These are phyloP conservation scores for Sporothrix euskadiensis DNA, from an alignment of 2,329 filamentous ascomycete species.

Conservation along the genomic window DNA sequence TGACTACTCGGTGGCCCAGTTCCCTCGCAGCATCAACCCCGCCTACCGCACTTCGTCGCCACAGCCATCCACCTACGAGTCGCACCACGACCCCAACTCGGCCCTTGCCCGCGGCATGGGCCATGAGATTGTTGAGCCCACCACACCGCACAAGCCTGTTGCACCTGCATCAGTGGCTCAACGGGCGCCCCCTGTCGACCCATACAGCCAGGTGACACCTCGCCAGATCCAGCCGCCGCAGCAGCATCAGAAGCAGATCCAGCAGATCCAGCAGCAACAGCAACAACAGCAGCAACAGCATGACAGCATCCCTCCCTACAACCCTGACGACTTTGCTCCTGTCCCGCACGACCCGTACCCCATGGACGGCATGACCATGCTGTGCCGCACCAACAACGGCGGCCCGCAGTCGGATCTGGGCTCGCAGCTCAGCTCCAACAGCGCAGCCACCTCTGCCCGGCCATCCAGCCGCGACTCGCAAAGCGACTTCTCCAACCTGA, in stretches of 20 bases:
- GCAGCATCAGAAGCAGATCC: conserved; percentile 31
- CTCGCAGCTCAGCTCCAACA: conserved; percentile 39
- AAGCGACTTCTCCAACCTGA: conserved; percentile 88
- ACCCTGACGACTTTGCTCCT: conserved; percentile 61
- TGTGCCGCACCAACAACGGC: conserved; percentile 65
- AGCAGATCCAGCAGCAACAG: conserved; percentile 35
- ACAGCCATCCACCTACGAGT: conserved; percentile 88
- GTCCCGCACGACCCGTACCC: conserved; percentile 93
- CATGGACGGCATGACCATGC: conserved; percentile 95
- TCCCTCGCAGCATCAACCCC: conserved; percentile 91
- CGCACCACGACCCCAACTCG: conserved; percentile 81
- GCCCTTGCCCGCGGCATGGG: conserved; percentile 66
- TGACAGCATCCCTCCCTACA: conserved; percentile 39
- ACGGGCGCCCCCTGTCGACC: neutral
- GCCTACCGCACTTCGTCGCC: conserved; percentile 95
- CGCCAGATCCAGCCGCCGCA: conserved; percentile 19
- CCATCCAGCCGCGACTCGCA: conserved; percentile 84
- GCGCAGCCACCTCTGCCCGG: conserved; percentile 61
- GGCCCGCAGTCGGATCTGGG: conserved; percentile 43
- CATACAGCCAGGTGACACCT: neutral
- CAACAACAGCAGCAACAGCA: conserved; percentile 34
- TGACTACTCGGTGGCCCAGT: conserved; percentile 94
- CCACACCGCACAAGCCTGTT: neutral
- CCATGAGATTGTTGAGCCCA: conserved; percentile 41
- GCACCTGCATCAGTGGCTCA: neutral